Evolutionary conservation across 2,329 filamentous ascomycete species (phyloP).

Genomic region (Orbilia quercus): DNA sequence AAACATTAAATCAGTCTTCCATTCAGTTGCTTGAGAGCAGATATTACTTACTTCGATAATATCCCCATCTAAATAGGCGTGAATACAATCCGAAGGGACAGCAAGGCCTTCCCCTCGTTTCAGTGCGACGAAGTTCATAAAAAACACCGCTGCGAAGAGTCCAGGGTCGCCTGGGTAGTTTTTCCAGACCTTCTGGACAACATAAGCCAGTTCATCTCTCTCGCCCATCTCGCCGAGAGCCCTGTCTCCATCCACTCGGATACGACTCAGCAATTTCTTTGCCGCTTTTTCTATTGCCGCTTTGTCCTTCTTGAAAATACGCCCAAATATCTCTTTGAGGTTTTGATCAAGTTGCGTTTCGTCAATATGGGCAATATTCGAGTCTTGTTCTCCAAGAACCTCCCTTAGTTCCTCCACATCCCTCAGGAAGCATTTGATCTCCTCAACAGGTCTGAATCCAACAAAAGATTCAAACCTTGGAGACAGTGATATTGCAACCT

Average conservation of each 20-base stretch:
- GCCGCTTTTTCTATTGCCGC: conserved; percentile 6
- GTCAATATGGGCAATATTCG: not conserved
- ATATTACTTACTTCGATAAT: conserved; percentile 32
- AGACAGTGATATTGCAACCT: conserved; percentile 21
- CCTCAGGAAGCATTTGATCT: conserved; percentile 29
- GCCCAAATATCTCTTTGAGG: conserved; percentile 22
- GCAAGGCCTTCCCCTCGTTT: conserved; percentile 31
- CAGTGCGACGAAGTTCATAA: conserved; percentile 24
- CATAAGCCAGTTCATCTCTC: conserved; percentile 28
- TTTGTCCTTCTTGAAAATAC: conserved; percentile 33
- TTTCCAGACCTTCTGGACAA: conserved; percentile 35
- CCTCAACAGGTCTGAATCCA: conserved; percentile 25
- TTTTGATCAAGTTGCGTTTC: not conserved
- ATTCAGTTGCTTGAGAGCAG: not conserved
- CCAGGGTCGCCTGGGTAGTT: conserved; percentile 27
- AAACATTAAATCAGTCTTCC: not conserved
- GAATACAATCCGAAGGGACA: conserved; percentile 27
- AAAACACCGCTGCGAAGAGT: conserved; percentile 34
- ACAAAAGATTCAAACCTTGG: conserved; percentile 34
- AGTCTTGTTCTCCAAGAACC: conserved; percentile 9
- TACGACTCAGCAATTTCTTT: conserved; percentile 25
- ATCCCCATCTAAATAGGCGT: conserved; percentile 29
- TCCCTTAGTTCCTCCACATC: conserved; percentile 34
- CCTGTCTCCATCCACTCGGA: conserved; percentile 18
- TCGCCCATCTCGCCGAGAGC: conserved; percentile 36